Conservation (phyloP, 441 rosid genomes). For the Erodium texanum region DNA sequence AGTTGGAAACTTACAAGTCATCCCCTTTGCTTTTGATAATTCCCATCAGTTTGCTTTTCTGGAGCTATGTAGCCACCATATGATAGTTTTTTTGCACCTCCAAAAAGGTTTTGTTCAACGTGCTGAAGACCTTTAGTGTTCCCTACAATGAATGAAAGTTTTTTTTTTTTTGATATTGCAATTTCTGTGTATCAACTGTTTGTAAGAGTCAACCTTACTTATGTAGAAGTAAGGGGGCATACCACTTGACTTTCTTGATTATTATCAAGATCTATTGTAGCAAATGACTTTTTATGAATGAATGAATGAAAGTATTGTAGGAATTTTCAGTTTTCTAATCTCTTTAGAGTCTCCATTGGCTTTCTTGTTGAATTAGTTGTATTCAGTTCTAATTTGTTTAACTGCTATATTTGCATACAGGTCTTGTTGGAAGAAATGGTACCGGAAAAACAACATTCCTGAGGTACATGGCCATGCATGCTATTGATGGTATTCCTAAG, state of each 20-base stretch:
- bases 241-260: no score
- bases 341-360: conserved; percentile 3
- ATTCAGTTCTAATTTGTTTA: conserved; percentile 10
- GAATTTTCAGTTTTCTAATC: not conserved
- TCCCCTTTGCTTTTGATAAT: not conserved
- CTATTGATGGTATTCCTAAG: conserved; percentile 89
- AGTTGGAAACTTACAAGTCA: not conserved
- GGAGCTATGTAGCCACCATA: not conserved
- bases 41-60: not conserved
- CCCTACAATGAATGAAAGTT: not conserved
- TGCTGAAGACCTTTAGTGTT: not conserved
- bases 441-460: conserved; percentile 96
- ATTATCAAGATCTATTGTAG: no score
- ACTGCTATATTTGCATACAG: conserved; percentile 33
- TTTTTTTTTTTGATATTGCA: no score
- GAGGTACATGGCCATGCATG: conserved; percentile 96
- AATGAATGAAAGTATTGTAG: not conserved
- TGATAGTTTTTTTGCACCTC: not conserved
- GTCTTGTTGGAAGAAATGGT: conserved; percentile 96
- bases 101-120: not conserved
- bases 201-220: no score
- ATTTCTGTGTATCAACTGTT: no score
- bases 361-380: conserved; percentile 8
- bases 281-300: no score
- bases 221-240: no score